Evolutionary conservation across 192 early-diverging fungal species (phyloP).

Genomic region (Irineochytrium annulatum): DNA sequence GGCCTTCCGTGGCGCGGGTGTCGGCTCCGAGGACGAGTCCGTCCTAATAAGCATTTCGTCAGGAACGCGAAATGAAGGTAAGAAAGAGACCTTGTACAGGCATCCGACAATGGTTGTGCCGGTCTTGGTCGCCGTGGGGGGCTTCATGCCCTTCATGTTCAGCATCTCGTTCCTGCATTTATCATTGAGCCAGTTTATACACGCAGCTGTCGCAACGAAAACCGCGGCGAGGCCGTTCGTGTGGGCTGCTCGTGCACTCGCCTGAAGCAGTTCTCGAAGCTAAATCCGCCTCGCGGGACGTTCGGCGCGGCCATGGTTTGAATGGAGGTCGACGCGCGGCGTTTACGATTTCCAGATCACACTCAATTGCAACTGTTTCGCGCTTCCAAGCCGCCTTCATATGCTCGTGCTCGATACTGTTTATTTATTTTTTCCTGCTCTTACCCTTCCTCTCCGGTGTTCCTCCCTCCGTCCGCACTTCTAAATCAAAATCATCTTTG

Average conservation of each 20-base stretch:
- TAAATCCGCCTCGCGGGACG: constrained; percentile 66
- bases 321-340: no score
- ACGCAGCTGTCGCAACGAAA: constrained; percentile 8
- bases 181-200: neutral
- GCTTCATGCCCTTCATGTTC: constrained; percentile 68
- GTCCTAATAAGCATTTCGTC: constrained; percentile 48
- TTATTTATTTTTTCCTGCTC: no score
- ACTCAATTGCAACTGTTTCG: no score
- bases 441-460: no score
- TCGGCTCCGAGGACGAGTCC: constrained; percentile 94
- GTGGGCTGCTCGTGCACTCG: constrained; percentile 14
- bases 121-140: constrained; percentile 85
- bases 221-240: neutral
- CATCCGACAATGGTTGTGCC: constrained; percentile 97
- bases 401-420: no score
- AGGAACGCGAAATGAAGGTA: constrained; percentile 1
- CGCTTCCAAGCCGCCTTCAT: no score
- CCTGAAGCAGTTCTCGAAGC: constrained; percentile 83
- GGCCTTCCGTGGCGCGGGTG: constrained; percentile 90
- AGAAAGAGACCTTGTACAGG: constrained; percentile 71
- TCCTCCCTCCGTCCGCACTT: no score
- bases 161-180: constrained; percentile 67
- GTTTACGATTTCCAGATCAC: no score
- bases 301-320: constrained; percentile 13
- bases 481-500: constrained; percentile 12